phyloP scores from a whole-genome alignment of 257 asterid genomes.

The Knoxia roxburghii region DNA sequence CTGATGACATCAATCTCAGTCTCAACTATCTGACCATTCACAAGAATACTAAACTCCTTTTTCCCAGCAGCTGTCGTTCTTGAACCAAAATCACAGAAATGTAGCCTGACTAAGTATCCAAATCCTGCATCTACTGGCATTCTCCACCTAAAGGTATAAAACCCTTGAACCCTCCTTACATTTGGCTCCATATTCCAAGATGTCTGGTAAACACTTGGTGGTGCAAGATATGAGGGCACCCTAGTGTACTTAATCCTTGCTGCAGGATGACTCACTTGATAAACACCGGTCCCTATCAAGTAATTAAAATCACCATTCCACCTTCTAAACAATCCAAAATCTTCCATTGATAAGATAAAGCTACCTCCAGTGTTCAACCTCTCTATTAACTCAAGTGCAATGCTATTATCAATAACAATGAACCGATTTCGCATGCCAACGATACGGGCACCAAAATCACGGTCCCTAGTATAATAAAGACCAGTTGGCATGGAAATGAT shows the following conservation, averaged over 20 bases:
- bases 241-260: slow-evolving; percentile 9
- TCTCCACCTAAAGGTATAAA: slow-evolving; percentile 6
- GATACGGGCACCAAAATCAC: slow-evolving; percentile 32
- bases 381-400: slow-evolving; percentile 45
- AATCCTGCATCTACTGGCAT: slow-evolving; percentile 11
- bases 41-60: slow-evolving; percentile 6
- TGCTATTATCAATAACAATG: slow-evolving; percentile 35
- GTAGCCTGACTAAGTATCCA: slow-evolving; percentile 14
- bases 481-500: slow-evolving; percentile 30
- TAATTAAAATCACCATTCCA: slow-evolving; percentile 46
- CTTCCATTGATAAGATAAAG: slow-evolving; percentile 41
- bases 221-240: slow-evolving; percentile 22
- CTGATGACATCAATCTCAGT: neutral
- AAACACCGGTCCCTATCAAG: slow-evolving; percentile 30
- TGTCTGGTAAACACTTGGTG: slow-evolving; percentile 34
- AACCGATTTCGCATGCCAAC: slow-evolving; percentile 40
- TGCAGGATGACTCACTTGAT: slow-evolving; percentile 19
- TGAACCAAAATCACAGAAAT: neutral
- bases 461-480: slow-evolving; percentile 38
- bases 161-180: neutral
- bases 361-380: slow-evolving; percentile 48
- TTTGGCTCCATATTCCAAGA: neutral
- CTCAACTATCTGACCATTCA: slow-evolving; percentile 18
- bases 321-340: slow-evolving; percentile 40
- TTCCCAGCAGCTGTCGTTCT: neutral